Base-by-base conservation (phyloP, 176 grass and related monocot genomes). In the Pontederia paniculata region DNA sequence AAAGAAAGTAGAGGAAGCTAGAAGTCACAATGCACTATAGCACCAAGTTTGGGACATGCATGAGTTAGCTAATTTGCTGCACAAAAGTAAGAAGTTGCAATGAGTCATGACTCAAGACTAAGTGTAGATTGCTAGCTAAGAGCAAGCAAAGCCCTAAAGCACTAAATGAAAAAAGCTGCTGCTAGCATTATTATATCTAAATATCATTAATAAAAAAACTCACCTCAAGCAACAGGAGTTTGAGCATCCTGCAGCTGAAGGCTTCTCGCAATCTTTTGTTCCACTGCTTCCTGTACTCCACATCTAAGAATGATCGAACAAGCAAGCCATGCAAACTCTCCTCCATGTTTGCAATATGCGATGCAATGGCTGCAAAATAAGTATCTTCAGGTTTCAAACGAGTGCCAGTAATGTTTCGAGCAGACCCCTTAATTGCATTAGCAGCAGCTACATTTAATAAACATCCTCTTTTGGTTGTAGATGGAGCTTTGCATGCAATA, bases 311-410 rank as follows among this genome's bases (percentile, higher is more conserved):
- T 9, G 74, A 51, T 65, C 93, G 83, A 59, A 72, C 75, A 75
- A 84, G 65, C 31, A 98, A 80, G 41, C 83, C 93, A 72, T 19
- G 58, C 68, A 98, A 84, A 78, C 79, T 82, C 66, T 91, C 83
- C 83, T 98, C 93, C 80, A 98, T 98, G 77, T 86, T 82, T 55
- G 80, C 73, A 50, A 98, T 62, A 83, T 91, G 80, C 71, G 80
- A 70, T 69, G 69, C 68, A 48, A 98, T 78, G 42, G 75, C 73
- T 56, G 83, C 70, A 45, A 91, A 74, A 54, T 98, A 77, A 59
- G 66, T 88, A 52, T 91, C 80, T 52, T 50, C 77, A 78, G 51
- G 79, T 65, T 74, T 88, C 23, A 72, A 50, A 72, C 64, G 72
- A 69, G 84, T 64, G 37, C 25, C 4, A 62, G 77, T 98, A 62